These are phyloP conservation scores for Neurospora sp. DNA, from an alignment of 495 filamentous ascomycete genomes.

Conservation along the genomic window DNA sequence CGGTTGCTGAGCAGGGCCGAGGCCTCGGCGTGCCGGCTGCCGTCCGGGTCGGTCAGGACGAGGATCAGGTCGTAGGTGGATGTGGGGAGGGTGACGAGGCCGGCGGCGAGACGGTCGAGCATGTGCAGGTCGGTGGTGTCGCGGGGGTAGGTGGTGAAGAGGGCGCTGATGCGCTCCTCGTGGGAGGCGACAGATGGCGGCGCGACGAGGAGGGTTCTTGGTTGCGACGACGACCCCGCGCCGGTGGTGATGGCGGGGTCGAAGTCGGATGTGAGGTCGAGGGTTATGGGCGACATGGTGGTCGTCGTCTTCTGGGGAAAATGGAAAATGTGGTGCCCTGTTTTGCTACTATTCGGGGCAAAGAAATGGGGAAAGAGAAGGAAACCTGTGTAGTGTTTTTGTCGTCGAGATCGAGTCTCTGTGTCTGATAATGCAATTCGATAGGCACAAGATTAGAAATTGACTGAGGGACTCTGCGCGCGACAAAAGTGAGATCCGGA, in stretches of 20 bases:
- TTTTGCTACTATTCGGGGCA: background rate
- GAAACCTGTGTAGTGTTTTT: background rate
- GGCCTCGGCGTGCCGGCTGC: conserved; percentile 48
- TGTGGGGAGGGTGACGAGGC: conserved; percentile 66
- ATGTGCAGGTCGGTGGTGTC: conserved; percentile 82
- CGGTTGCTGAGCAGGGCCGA: conserved; percentile 48
- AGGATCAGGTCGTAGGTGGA: conserved; percentile 76
- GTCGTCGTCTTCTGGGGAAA: background rate
- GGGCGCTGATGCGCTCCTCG: conserved; percentile 33
- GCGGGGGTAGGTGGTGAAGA: conserved; percentile 48
- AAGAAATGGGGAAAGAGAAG: background rate
- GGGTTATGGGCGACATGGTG: conserved; percentile 16
- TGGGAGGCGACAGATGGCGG: conserved; percentile 43
- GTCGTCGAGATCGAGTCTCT: background rate
- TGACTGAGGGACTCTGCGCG: background rate
- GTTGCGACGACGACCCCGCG: conserved; percentile 10
- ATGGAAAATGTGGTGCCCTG: background rate
- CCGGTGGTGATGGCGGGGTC: conserved; percentile 10
- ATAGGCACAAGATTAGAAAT: background rate
- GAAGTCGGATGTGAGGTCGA: conserved; percentile 22
- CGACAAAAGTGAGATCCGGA: conserved; percentile 6
- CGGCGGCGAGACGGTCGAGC: conserved; percentile 86
- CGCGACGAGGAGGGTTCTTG: conserved; percentile 44
- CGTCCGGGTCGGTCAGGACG: conserved; percentile 68
- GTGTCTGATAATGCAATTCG: background rate